Percentiles rank a stretch among this genome's conserved stretches.
phyloP scores from a whole-genome alignment of 257 asterid genomes.

The Solanum chaucha region DNA sequence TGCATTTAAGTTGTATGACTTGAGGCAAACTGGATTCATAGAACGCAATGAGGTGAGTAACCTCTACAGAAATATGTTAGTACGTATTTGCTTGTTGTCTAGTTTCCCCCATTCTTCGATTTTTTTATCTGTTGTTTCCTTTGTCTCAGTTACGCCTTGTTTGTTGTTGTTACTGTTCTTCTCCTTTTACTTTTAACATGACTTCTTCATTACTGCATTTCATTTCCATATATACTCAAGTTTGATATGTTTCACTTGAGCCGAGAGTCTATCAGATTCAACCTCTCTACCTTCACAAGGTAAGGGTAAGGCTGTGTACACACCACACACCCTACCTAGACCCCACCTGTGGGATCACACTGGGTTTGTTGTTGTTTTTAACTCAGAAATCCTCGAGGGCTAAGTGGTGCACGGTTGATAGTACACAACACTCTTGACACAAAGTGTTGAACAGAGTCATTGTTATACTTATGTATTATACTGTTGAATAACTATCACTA shows the following conservation, averaged over 20 bases:
- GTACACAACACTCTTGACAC: background rate
- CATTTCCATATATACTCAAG: background rate
- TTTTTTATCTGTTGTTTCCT: background rate
- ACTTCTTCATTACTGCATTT: background rate
- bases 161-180: background rate
- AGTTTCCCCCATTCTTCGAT: background rate
- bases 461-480: background rate
- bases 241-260: background rate
- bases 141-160: background rate
- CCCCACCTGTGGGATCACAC: background rate
- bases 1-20: constrained; percentile 55
- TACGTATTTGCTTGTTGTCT: background rate
- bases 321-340: background rate
- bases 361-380: background rate
- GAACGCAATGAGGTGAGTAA: constrained; percentile 56
- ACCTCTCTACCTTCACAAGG: background rate
- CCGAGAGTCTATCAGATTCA: background rate
- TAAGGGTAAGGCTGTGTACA: background rate
- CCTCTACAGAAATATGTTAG: background rate
- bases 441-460: background rate
- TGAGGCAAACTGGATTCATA: constrained; percentile 47
- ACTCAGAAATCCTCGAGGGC: background rate
- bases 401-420: background rate
- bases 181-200: background rate
- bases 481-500: background rate